Evolutionary conservation across 495 filamentous ascomycete genomes (phyloP).

Genomic region (Penicillium riverlandense): DNA sequence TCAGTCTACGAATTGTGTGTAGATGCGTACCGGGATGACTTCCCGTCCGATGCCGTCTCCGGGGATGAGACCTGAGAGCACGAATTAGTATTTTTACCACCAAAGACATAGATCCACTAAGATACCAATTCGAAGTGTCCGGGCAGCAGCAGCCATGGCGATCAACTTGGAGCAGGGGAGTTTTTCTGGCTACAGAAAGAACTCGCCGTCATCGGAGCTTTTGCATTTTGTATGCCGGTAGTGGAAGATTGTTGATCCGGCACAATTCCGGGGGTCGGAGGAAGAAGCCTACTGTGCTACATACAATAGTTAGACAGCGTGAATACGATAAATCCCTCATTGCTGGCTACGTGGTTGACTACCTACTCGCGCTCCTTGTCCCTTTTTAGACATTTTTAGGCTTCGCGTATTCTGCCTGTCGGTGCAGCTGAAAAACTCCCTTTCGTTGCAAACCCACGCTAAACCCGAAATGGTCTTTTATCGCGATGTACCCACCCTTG

Average conservation of each 20-base stretch:
- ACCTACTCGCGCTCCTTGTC: too few species aligned
- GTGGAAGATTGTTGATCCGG: conserved; percentile 17
- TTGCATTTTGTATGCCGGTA: conserved; percentile 16
- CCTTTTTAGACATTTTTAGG: background rate
- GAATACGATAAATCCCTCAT: too few species aligned
- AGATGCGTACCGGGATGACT: conserved; percentile 69
- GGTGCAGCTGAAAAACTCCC: too few species aligned
- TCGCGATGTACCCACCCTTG: conserved; percentile 18
- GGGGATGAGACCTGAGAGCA: conserved; percentile 73
- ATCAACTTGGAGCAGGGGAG: conserved; percentile 13
- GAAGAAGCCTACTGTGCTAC: background rate
- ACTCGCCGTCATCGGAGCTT: conserved; percentile 30
- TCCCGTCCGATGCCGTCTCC: conserved; percentile 98
- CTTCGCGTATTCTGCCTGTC: background rate
- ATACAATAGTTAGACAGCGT: background rate
- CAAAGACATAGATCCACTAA: too few species aligned
- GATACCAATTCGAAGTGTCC: conserved; percentile 51
- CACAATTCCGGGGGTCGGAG: conserved; percentile 16
- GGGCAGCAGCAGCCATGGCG: conserved; percentile 44
- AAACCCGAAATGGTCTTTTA: conserved; percentile 26
- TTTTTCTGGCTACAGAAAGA: conserved; percentile 10
- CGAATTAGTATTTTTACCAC: too few species aligned
- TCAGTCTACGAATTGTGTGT: conserved; percentile 6
- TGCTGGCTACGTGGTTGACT: too few species aligned
- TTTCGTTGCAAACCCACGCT: conserved; percentile 3